Conservation (phyloP, 352 stramenopile genomes). For the Lagenidium sp. region DNA sequence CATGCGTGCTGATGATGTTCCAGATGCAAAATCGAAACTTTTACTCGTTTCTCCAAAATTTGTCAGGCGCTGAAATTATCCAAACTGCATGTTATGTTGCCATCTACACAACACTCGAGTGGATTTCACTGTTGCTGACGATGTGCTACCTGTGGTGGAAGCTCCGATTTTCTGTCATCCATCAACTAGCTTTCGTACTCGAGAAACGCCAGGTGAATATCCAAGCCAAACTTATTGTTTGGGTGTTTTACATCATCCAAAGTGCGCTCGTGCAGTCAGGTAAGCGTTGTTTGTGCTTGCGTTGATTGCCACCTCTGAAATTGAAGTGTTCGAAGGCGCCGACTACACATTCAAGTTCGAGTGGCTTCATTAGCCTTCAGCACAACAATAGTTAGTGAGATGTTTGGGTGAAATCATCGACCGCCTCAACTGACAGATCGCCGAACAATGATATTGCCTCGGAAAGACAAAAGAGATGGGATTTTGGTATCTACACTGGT, state of each 20-base stretch:
- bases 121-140: constrained; percentile 1
- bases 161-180: constrained; percentile 2
- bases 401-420: too few relatives aligned
- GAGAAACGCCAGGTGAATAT: constrained; percentile 1
- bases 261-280: constrained; percentile 1
- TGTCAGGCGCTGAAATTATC: too few relatives aligned
- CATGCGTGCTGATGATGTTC: constrained; percentile 12
- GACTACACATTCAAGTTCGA: constrained; percentile 13
- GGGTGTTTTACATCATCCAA: constrained; percentile 4
- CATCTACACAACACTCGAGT: constrained; percentile 6
- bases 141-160: constrained; percentile 1
- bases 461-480: too few relatives aligned
- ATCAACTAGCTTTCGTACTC: constrained; percentile 11
- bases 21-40: constrained; percentile 15
- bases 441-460: too few relatives aligned
- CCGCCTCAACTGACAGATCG: too few relatives aligned
- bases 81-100: not conserved
- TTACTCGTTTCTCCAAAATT: constrained; percentile 15
- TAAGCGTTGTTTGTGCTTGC: too few relatives aligned
- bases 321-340: too few relatives aligned
- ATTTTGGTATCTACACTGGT: too few relatives aligned
- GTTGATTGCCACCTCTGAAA: too few relatives aligned
- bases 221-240: constrained; percentile 6
- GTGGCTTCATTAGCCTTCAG: constrained; percentile 6
- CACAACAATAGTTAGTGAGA: too few relatives aligned